phyloP scores from a whole-genome alignment of 2,329 filamentous ascomycete species.

The Fusarium armeniacum region DNA sequence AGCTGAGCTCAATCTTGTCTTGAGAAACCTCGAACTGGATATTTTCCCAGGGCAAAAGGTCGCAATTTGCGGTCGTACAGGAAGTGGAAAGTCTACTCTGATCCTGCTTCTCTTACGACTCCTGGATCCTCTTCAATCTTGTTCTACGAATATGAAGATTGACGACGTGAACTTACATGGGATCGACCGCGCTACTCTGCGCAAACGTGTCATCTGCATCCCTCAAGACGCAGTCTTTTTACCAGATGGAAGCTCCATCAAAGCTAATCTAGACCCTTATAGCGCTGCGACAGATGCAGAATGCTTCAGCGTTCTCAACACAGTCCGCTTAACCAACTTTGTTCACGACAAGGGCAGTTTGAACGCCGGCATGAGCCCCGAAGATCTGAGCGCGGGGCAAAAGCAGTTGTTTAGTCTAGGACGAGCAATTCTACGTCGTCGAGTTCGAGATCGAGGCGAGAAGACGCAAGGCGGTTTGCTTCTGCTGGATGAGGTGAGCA shows the following conservation, averaged over 20 bases:
- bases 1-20: neutral
- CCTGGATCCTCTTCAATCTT: slow-evolving; percentile 55
- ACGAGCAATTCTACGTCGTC: slow-evolving; percentile 65
- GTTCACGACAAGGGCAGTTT: slow-evolving; percentile 55
- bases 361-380: slow-evolving; percentile 58
- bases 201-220: slow-evolving; percentile 64
- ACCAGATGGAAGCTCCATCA: slow-evolving; percentile 58
- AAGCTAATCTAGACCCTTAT: slow-evolving; percentile 61
- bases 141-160: slow-evolving; percentile 55
- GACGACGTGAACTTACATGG: slow-evolving; percentile 57
- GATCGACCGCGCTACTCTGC: slow-evolving; percentile 60
- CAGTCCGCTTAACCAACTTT: slow-evolving; percentile 54
- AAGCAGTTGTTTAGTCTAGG: slow-evolving; percentile 75
- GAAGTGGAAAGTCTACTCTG: slow-evolving; percentile 61
- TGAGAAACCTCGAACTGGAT: neutral
- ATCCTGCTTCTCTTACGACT: slow-evolving; percentile 59
- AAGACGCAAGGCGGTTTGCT: slow-evolving; percentile 51
- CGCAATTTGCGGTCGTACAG: slow-evolving; percentile 56
- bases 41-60: slow-evolving; percentile 51
- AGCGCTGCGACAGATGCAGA: slow-evolving; percentile 50
- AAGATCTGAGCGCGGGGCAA: slow-evolving; percentile 70
- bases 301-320: slow-evolving; percentile 55
- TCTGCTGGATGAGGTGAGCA: slow-evolving; percentile 61
- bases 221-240: slow-evolving; percentile 69
- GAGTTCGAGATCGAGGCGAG: slow-evolving; percentile 15